Evolutionary conservation across 2,329 filamentous ascomycete species (phyloP), one percentile per base, ranked within the genome.

Genomic region (Botrytis pseudocinerea): DNA sequence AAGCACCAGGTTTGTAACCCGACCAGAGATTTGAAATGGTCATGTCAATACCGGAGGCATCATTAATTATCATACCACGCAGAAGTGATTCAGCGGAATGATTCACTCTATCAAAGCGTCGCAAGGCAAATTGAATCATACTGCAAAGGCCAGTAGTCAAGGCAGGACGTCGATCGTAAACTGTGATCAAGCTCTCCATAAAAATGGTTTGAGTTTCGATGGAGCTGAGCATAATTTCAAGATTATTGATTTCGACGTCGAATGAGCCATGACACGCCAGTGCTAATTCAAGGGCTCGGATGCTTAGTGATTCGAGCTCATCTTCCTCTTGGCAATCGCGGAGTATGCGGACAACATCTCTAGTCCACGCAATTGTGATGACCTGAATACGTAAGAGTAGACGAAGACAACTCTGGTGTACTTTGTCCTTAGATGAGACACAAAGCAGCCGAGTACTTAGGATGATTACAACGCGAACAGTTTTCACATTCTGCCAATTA

Each of bases 401-500:
- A 0, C 42, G 38, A 0, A 85, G 71, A 48, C 82, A 82, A 0
- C 68, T 61, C 0, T 74, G 25, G 4, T 75, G 77, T 18, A 84
- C 75, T 0, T 44, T 69, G 0, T 61, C 22, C 0, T 76, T 76
- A 4, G 64, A 22, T 0, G 82, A 80, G 1, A 88, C 72, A 0
- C 84, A 84, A 4, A 87, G 76, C 0, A 88, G 46, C 18, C 86
- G 81, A n/a, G 81, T 77, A 2, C 82, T 76, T 3, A 90, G 75
- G 4, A 79, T 76, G 0, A 84, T 78, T 18, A 87, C 83, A 0
- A 77, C 79, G 7, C 82, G 78, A 4, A 87, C 76, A 0, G 84
- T 82, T 46, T 81, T 75, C 22, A 81, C 82, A 2, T 84, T 84
- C 73, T 87, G 82, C 87, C 87, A 89, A 70, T 87, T 89, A n/a